These are phyloP conservation scores for Gentiana macrophylla DNA, from an alignment of 257 asterid genomes.

Conservation along the genomic window DNA sequence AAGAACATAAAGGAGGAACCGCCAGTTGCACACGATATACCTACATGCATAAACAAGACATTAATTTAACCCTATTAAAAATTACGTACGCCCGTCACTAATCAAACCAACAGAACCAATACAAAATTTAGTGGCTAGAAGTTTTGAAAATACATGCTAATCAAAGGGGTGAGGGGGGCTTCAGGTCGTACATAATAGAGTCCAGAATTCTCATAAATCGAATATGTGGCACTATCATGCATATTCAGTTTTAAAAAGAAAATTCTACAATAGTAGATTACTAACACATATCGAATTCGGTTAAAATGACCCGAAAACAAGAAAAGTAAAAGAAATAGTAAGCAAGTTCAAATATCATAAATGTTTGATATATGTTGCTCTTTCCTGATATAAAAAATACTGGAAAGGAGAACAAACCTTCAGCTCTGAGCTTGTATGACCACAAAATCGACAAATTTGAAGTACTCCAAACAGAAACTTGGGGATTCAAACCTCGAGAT, in stretches of 20 bases:
- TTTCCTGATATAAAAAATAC: no score
- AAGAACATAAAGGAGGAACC: slow-evolving; percentile 69
- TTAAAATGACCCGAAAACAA: no score
- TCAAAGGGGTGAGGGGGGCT: no score
- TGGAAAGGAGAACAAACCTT: slow-evolving; percentile 37
- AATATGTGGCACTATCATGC: no score
- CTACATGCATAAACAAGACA: slow-evolving; percentile 35
- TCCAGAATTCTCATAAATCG: no score
- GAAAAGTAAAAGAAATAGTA: no score
- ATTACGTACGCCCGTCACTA: neutral
- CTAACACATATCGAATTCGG: no score
- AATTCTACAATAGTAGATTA: no score
- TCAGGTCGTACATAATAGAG: no score
- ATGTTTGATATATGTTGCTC: no score
- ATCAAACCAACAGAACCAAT: neutral
- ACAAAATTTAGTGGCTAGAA: neutral
- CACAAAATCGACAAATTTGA: slow-evolving; percentile 47
- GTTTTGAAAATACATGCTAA: neutral
- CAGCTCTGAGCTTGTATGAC: slow-evolving; percentile 73
- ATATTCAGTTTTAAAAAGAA: no score
- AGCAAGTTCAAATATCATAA: no score
- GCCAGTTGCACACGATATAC: slow-evolving; percentile 55
- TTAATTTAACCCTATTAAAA: neutral
- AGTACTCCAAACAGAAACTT: slow-evolving; percentile 67
- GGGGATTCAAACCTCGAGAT: slow-evolving; percentile 59